Evolutionary conservation across 2,329 filamentous ascomycete genomes (phyloP).

Genomic region (Colletotrichum navitas): DNA sequence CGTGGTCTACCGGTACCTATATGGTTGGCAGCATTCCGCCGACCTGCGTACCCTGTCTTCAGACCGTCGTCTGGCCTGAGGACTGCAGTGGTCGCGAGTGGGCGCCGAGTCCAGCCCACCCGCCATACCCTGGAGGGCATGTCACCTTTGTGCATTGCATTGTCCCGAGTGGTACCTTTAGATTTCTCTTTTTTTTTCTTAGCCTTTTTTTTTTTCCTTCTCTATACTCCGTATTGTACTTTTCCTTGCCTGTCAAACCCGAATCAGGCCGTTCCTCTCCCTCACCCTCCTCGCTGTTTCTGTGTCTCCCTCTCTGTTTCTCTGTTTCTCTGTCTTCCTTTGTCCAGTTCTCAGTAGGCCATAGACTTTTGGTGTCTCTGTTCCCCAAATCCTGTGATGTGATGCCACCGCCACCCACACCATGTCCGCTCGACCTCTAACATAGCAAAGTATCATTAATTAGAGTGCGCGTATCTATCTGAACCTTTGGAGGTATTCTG

Average conservation of each 20-base stretch:
- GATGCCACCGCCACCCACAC: slow-evolving; percentile 33
- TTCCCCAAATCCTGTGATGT: slow-evolving; percentile 30
- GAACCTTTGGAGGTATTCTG: background rate
- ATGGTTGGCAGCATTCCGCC: background rate
- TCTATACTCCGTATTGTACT: background rate
- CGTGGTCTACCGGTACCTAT: background rate
- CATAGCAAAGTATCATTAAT: background rate
- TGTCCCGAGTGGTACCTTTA: background rate
- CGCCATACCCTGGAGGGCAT: background rate
- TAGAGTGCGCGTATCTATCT: background rate
- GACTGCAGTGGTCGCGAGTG: slow-evolving; percentile 3
- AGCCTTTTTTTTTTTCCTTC: background rate
- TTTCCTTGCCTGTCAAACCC: background rate
- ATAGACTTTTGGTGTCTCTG: background rate
- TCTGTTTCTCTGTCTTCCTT: too few species aligned
- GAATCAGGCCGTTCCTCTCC: background rate
- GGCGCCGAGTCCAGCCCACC: slow-evolving; percentile 16
- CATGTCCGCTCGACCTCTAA: background rate
- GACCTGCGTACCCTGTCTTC: background rate
- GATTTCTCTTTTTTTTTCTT: background rate
- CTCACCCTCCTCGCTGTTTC: background rate
- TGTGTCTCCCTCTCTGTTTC: background rate
- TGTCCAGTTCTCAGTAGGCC: background rate
- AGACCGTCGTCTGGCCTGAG: slow-evolving; percentile 8
- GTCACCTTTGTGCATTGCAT: slow-evolving; percentile 22